Conservation (phyloP, 352 stramenopile genomes). For the Globisporangium perplexum region DNA sequence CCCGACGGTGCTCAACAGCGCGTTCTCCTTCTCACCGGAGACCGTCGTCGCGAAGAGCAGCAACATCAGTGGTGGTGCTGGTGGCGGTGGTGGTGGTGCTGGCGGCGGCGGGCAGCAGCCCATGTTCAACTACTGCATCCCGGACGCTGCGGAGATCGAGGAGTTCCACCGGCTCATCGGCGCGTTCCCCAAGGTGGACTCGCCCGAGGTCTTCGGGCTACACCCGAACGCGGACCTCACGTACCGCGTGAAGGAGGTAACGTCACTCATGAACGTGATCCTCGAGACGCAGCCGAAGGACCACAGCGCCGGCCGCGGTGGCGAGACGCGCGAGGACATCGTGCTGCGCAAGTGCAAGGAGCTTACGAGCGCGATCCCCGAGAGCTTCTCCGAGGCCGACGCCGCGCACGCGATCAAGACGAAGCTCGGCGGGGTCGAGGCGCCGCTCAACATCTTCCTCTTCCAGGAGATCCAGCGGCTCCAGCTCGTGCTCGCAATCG, state of each 20-base stretch:
- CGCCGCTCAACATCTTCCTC: conserved; percentile 73
- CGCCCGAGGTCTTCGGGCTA: conserved; percentile 76
- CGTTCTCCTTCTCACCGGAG: conserved; percentile 72
- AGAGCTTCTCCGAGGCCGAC: conserved; percentile 41
- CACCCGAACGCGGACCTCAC: conserved; percentile 78
- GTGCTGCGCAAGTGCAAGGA: conserved; percentile 57
- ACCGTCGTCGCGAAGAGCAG: conserved; percentile 25
- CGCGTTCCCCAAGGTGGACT: conserved; percentile 63
- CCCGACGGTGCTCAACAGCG: conserved; percentile 40
- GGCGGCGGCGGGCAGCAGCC: conserved; percentile 2
- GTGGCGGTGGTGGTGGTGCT: too few relatives aligned
- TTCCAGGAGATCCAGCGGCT: conserved; percentile 70
- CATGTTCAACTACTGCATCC: conserved; percentile 44
- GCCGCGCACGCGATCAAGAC: conserved; percentile 31
- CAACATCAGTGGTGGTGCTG: background rate
- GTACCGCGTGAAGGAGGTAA: conserved; percentile 75
- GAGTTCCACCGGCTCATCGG: conserved; percentile 63
- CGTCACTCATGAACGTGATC: conserved; percentile 49
- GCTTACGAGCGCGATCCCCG: conserved; percentile 37
- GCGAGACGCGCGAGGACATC: conserved; percentile 57
- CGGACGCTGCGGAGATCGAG: conserved; percentile 33
- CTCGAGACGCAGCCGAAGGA: conserved; percentile 65
- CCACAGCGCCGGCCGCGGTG: conserved; percentile 16
- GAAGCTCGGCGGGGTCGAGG: conserved; percentile 60
- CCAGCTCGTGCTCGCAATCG: conserved; percentile 45